phyloP scores from a whole-genome alignment of 2,329 filamentous ascomycete species.

The Fusarium sp. region DNA sequence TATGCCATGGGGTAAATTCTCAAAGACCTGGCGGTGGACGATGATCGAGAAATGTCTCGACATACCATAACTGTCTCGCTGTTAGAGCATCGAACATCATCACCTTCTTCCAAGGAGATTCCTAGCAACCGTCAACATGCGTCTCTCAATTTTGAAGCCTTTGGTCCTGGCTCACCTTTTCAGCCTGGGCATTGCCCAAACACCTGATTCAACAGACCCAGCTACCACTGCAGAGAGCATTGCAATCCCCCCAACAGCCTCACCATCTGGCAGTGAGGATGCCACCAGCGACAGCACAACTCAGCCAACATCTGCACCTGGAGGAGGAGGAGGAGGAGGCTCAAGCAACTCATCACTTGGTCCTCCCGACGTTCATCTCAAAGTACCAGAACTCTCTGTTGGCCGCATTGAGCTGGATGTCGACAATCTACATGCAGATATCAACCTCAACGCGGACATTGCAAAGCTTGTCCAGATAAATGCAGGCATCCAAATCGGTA shows the following conservation, averaged over 20 bases:
- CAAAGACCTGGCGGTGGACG: not conserved
- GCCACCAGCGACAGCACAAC: not conserved
- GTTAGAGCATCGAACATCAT: not conserved
- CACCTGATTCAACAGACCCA: conserved; percentile 20
- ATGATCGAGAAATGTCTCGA: not conserved
- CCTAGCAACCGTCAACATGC: not conserved
- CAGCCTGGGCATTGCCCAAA: conserved; percentile 2
- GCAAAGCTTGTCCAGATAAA: conserved; percentile 19
- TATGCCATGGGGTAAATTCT: not conserved
- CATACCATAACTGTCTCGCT: not conserved
- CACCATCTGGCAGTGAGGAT: not conserved
- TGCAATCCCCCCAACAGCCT: conserved; percentile 1
- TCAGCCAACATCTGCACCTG: not conserved
- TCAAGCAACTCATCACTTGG: conserved; percentile 16
- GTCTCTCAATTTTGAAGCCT: conserved; percentile 5
- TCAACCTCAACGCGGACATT: conserved; percentile 22
- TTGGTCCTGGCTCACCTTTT: conserved; percentile 8
- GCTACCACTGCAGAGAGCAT: conserved; percentile 18
- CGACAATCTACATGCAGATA: conserved; percentile 22
- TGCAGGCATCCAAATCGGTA: conserved; percentile 13
- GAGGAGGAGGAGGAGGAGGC: not conserved
- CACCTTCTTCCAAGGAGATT: not conserved
- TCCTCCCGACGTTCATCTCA: conserved; percentile 24
- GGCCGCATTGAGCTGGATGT: conserved; percentile 23
- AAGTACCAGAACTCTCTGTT: conserved; percentile 17